A percentile compares a stretch with the other conserved stretches of the same genome.
phyloP scores from a whole-genome alignment of 345 rosid species.

The Erysimum cheiranthoides region DNA sequence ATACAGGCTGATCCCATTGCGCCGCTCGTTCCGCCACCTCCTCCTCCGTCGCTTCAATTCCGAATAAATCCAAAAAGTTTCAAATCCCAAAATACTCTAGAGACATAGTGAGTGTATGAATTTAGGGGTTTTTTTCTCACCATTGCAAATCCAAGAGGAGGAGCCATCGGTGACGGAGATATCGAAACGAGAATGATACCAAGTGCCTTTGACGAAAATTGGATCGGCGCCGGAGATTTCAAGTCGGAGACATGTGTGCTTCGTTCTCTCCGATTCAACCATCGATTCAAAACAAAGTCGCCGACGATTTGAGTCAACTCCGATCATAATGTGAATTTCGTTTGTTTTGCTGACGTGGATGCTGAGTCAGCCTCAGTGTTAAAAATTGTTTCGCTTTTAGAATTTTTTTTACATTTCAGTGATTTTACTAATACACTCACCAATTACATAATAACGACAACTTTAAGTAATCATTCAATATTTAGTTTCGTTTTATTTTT shows the following conservation, averaged over 20 bases:
- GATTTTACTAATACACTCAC: background rate
- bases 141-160: constrained; percentile 75
- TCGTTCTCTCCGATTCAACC: constrained; percentile 46
- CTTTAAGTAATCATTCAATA: background rate
- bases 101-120: background rate
- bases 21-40: constrained; percentile 79
- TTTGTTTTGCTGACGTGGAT: constrained; percentile 31
- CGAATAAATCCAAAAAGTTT: background rate
- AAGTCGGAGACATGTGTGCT: constrained; percentile 80
- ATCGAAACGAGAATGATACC: constrained; percentile 64
- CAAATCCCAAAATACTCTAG: background rate
- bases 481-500: too few species aligned
- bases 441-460: background rate
- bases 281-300: constrained; percentile 38
- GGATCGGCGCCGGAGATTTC: constrained; percentile 51
- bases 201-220: constrained; percentile 76
- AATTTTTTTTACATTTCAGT: background rate
- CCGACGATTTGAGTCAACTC: constrained; percentile 12
- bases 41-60: constrained; percentile 63
- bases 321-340: background rate
- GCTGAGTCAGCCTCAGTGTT: constrained; percentile 23
- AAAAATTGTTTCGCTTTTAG: background rate
- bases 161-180: constrained; percentile 84
- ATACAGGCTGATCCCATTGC: constrained; percentile 84
- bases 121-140: constrained; percentile 43